Evolutionary conservation across 352 stramenopile genomes (phyloP).

Genomic region (Blastocystis sp.): DNA sequence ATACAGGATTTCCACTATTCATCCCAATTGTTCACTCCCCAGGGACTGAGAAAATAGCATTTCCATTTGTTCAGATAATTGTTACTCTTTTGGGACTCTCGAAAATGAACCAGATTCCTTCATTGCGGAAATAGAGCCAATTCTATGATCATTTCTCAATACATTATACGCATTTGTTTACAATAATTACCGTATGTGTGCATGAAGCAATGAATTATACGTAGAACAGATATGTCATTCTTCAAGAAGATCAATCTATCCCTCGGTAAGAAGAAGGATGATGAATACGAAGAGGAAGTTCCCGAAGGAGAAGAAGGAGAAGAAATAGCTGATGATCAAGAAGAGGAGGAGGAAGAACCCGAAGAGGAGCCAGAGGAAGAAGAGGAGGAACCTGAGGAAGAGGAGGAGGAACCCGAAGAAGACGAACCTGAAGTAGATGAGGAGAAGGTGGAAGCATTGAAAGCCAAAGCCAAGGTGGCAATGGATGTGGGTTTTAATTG

Average conservation of each 20-base stretch:
- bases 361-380: constrained; percentile 17
- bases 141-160: neutral
- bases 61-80: too few species aligned
- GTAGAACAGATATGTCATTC: constrained; percentile 27
- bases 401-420: constrained; percentile 43
- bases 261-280: constrained; percentile 38
- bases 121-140: neutral
- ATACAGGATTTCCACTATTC: neutral
- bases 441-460: neutral
- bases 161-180: too few species aligned
- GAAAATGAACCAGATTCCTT: neutral
- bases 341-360: constrained; percentile 13
- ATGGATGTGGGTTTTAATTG: neutral
- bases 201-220: neutral
- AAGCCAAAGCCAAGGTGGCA: neutral
- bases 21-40: neutral
- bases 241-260: constrained; percentile 21
- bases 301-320: constrained; percentile 14
- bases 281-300: constrained; percentile 33
- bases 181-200: too few species aligned
- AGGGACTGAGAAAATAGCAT: too few species aligned
- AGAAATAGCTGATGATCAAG: neutral
- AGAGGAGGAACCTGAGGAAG: neutral
- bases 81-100: too few species aligned
- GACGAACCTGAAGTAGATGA: neutral